Base-by-base conservation (phyloP, 352 stramenopile species). In the Phytophthora melonis region DNA sequence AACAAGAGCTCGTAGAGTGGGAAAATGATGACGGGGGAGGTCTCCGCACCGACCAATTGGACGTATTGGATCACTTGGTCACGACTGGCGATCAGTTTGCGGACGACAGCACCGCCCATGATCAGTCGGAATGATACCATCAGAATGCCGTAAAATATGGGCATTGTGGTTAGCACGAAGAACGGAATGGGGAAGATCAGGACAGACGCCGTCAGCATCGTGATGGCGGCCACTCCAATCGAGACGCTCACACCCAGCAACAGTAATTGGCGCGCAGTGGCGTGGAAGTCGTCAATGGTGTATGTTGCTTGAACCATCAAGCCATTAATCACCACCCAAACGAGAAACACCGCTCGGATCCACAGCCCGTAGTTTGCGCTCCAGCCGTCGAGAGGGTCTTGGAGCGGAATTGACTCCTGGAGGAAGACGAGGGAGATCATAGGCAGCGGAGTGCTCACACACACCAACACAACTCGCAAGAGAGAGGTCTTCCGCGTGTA, bases 171-270 rank as follows among this genome's bases (percentile, higher is more conserved):
- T 19, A 66, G 2, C 3, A 59, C 21, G 19, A 19, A 58, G 30
- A 70, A 63, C 13, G 41, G 54, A 25, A 64, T 70, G 21, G 63
- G 54, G 25, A 63, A 70, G 11, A 54, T 39, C 5, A 50, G 16
- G 21, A 39, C 7, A 14, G n/a, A 14, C 19, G 47, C 47, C 16
- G 47, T 30, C 7, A 30, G 9, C 47, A 55, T 55, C 19, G 19
- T 30, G 9, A 30, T 1, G 11, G 47, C 47, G 10, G 16, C 8
- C 8, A 55, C n/a, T 16, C n/a, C 47, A 55, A 55, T 30, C 21
- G 47, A 55, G 4, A 58, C 52, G 11, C 19, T 21, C 10, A 13
- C 25, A 36, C 16, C 11, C 23, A 58, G 52, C 16, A 58, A 7
- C 3, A 41, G 2, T 3, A n/a, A 16, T 21, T 39, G 52, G 5